Conservation (phyloP, 2,329 filamentous ascomycete species). For the Phaeosphaeriaceae sp. region DNA sequence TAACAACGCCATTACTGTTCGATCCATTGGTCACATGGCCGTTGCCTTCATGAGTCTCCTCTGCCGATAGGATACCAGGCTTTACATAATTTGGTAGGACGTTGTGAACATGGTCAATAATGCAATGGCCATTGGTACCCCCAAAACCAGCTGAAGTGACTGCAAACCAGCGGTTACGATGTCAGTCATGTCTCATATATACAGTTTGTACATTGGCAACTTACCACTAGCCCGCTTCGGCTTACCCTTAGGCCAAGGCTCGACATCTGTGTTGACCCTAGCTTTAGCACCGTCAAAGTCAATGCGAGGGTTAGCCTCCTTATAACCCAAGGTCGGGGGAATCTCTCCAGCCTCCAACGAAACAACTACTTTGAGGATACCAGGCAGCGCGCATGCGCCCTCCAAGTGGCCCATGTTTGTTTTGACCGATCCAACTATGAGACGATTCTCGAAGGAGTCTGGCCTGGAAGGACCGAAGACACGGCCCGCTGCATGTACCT, state of each 20-base stretch:
- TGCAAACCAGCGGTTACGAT: too few species aligned
- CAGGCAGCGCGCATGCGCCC: conserved; percentile 27
- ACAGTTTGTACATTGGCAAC: too few species aligned
- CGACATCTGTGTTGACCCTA: conserved; percentile 9
- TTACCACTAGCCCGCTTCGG: conserved; percentile 5
- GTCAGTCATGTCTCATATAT: too few species aligned
- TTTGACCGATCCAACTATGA: conserved; percentile 37
- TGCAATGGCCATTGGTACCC: conserved; percentile 16
- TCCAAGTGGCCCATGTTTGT: conserved; percentile 44
- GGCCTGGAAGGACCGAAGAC: conserved; percentile 13
- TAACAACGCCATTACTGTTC: not conserved
- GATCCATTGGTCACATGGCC: not conserved
- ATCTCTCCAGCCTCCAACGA: conserved; percentile 31
- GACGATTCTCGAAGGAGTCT: not conserved
- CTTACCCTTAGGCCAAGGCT: conserved; percentile 12
- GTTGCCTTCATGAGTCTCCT: not conserved
- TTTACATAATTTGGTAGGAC: not conserved
- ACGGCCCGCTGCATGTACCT: conserved; percentile 18
- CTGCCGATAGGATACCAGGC: not conserved
- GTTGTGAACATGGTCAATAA: conserved; percentile 8
- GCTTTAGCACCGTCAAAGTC: conserved; percentile 4
- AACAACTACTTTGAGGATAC: conserved; percentile 37
- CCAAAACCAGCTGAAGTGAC: conserved; percentile 22
- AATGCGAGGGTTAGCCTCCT: conserved; percentile 15
- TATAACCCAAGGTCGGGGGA: conserved; percentile 30